These are phyloP conservation scores for Jasminum sambac DNA, from an alignment of 257 asterid genomes.

Conservation along the genomic window DNA sequence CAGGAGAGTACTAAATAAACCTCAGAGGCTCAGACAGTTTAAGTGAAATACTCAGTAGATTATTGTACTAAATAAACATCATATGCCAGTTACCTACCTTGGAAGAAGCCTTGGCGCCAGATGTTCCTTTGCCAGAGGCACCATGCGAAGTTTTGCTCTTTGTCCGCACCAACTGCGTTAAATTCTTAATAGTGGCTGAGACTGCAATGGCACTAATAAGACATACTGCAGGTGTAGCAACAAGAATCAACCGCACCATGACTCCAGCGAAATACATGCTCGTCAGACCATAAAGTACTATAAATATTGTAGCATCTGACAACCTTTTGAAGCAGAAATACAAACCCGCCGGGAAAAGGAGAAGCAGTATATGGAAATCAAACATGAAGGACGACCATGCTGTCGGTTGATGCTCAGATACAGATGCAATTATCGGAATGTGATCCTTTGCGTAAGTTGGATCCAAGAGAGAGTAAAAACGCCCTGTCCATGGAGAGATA, in stretches of 20 bases:
- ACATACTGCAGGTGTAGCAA: slow-evolving; percentile 98
- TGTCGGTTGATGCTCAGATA: slow-evolving; percentile 98
- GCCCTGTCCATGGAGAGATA: slow-evolving; percentile 99
- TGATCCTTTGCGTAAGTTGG: slow-evolving; percentile 98
- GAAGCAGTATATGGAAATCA: slow-evolving; percentile 81
- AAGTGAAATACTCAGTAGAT: slow-evolving; percentile 15
- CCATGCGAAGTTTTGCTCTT: slow-evolving; percentile 55
- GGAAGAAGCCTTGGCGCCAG: slow-evolving; percentile 68
- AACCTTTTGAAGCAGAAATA: slow-evolving; percentile 98
- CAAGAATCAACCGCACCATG: slow-evolving; percentile 96
- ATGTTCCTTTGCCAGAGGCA: slow-evolving; percentile 70
- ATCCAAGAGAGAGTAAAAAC: slow-evolving; percentile 94
- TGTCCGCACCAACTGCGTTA: slow-evolving; percentile 80
- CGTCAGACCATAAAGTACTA: slow-evolving; percentile 96
- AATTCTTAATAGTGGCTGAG: slow-evolving; percentile 90
- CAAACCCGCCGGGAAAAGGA: slow-evolving; percentile 96
- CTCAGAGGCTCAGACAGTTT: neutral
- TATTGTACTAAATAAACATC: neutral
- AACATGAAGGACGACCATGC: slow-evolving; percentile 99
- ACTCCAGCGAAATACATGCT: slow-evolving; percentile 99
- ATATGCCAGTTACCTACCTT: slow-evolving; percentile 53
- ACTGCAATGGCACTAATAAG: slow-evolving; percentile 97
- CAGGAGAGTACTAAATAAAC: neutral
- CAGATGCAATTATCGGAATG: slow-evolving; percentile 98
- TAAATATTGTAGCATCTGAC: slow-evolving; percentile 92